Base-by-base conservation (phyloP, 2,329 filamentous ascomycete species). In the Corynespora cassiicola region DNA sequence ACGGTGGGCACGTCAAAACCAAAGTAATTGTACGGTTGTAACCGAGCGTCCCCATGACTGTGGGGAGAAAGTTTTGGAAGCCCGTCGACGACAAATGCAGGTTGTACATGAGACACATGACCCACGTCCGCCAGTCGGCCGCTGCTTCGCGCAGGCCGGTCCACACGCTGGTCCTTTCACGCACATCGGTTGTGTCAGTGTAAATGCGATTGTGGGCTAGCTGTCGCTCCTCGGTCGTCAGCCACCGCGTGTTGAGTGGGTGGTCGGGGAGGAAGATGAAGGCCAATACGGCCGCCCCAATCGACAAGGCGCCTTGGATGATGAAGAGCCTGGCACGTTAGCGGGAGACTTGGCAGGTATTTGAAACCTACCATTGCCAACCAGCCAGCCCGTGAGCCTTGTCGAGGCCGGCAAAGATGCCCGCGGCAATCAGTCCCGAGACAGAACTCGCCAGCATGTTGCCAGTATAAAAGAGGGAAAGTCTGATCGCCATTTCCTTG, bases 151-250 rank as follows among this genome's bases (percentile, higher is more conserved):
- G 10, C 3, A 42, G 42, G 27, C 43, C 41, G 16, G 39, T 38
- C 20, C 52, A 39, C 2, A 45, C 42, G 32, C 54, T 47, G 14
- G 37, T 35, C 11, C 24, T 41, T 16, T 42, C 24, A 61, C 67
- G 15, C 63, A 45, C 7, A 63, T 37, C 4, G 58, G 70, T 22
- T 67, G 73, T 77, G 44, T 80, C 76, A 24, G 64, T 62, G 41
- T 71, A 65, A 52, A 52, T 48, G 19, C 48, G 38, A 31, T 33
- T 41, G 30, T 51, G 45, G 1, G 47, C 47, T 4, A 51, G 33
- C 29, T 74, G 61, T 17, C 67, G 66, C 52, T 78, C 73, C 5
- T 69, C 65, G 1, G 56, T 58, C 4, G 47, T 69, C 10, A 76
- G 57, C 73, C 74, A 75, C 16, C 54, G 48, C 0, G 72, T 74